Base-by-base conservation (phyloP, 768 basidiomycete species). In the Podaxis rugospora region DNA sequence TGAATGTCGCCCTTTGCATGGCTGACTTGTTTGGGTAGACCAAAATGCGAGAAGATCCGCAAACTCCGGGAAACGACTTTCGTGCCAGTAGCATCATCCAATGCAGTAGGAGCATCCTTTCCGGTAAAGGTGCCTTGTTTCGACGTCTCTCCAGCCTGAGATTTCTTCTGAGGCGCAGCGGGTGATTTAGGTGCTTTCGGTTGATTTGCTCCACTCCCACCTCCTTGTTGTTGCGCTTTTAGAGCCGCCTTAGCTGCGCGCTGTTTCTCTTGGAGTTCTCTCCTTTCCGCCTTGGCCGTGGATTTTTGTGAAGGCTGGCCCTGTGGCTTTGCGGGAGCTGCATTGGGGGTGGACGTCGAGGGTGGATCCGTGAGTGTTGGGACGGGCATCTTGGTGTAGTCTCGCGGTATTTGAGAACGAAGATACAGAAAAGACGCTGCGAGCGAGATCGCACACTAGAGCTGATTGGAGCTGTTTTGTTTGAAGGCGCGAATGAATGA, bases 1-100 rank as follows among this genome's bases (percentile, higher is more conserved):
- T 98, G 97, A 42, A 98, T 90, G 67, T 93, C 89, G 40, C 91
- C 91, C 70, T 94, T 93, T 57, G 82, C 78, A 57, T 79, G 79
- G 39, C 74, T 77, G 47, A 77, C 66, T 21, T 77, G 76, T 66
- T 90, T 92, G 16, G 88, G 89, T 28, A 89, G 74, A 40, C 88
- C 90, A 72, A 94, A 94, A 73, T 93, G 93, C 46, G 90, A 87
- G 71, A 93, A 93, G 66, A 93, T 93, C 52, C 87, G 84, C 53
- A 92, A 71, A n/a, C 89, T 87, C 55, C 85, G 85, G 32, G 83
- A 82, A 55, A 79, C 75, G 14, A 74, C 70, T 59, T 72, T 70
- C 18, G 75, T 75, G 16, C 78, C 78, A 62, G 75, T 59, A 42
- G 63, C 66, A 57, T 75, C 71, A 50, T 74, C 78, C 11, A 61